A percentile compares a stretch with the other conserved stretches of the same genome.
Evolutionary conservation across 1,284 basidiomycete genomes (phyloP).

Genomic region (Sanghuangporus sanghuang): DNA sequence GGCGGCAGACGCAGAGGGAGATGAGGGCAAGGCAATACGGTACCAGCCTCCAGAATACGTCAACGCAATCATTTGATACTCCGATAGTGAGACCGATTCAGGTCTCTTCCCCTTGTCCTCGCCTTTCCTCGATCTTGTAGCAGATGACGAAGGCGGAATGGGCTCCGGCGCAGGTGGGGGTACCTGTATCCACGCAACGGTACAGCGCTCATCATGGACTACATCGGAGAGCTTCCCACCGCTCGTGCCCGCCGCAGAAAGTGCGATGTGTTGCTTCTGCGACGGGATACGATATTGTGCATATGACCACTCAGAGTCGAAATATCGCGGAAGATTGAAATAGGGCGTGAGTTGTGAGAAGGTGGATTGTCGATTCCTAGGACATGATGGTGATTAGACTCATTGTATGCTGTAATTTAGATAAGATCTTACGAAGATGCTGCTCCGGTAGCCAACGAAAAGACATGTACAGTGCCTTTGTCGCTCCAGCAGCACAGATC

Average conservation of each 20-base stretch:
- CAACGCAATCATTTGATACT: constrained; percentile 78
- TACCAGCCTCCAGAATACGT: constrained; percentile 95
- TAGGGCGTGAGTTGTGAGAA: constrained; percentile 73
- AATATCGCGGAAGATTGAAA: constrained; percentile 85
- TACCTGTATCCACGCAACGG: constrained; percentile 78
- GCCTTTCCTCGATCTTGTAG: background rate
- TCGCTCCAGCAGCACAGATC: constrained; percentile 92
- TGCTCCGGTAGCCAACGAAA: constrained; percentile 62
- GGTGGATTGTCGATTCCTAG: constrained; percentile 75
- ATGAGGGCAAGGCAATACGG: constrained; percentile 66
- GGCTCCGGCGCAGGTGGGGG: constrained; percentile 16
- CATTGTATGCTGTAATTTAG: constrained; percentile 13
- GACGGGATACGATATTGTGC: constrained; percentile 88
- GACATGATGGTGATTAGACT: constrained; percentile 2
- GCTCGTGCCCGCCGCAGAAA: constrained; percentile 54
- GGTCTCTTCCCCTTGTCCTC: constrained; percentile 4
- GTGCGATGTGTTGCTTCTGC: constrained; percentile 73
- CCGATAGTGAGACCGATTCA: constrained; percentile 26
- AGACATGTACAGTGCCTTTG: constrained; percentile 93
- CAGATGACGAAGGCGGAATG: background rate
- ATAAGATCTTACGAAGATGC: constrained; percentile 53
- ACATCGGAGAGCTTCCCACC: constrained; percentile 51
- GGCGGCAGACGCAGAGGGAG: constrained; percentile 24
- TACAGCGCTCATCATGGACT: constrained; percentile 78
- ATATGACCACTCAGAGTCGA: constrained; percentile 90